phyloP scores from a whole-genome alignment of 352 stramenopile genomes.

The Elongisporangium undulatum region DNA sequence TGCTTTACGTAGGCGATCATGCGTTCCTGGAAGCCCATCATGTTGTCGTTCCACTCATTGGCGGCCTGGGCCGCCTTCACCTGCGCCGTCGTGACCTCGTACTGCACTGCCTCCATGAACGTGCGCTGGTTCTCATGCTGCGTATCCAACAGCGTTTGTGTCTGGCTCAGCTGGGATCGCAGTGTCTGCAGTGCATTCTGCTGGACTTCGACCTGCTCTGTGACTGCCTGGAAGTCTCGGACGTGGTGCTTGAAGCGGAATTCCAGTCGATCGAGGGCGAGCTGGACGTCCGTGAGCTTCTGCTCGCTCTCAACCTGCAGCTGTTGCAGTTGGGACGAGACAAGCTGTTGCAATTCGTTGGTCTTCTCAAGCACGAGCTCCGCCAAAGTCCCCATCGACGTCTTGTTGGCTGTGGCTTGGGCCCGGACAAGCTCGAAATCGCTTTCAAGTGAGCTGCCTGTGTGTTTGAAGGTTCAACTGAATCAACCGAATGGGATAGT shows the following conservation, averaged over 20 bases:
- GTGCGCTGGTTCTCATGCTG: slow-evolving; percentile 42
- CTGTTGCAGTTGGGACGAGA: slow-evolving; percentile 32
- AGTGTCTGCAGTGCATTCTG: slow-evolving; percentile 35
- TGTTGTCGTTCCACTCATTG: slow-evolving; percentile 18
- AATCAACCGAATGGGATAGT: background rate
- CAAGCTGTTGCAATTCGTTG: slow-evolving; percentile 28
- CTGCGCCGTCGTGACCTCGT: slow-evolving; percentile 23
- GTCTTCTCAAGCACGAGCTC: slow-evolving; percentile 49
- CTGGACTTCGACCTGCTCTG: slow-evolving; percentile 41
- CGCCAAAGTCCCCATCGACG: slow-evolving; percentile 29
- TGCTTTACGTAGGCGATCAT: slow-evolving; percentile 46
- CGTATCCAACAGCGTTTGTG: slow-evolving; percentile 35
- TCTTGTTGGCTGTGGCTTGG: slow-evolving; percentile 44
- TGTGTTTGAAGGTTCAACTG: background rate
- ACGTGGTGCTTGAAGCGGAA: slow-evolving; percentile 66
- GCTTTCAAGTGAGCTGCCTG: slow-evolving; percentile 44
- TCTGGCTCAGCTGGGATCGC: slow-evolving; percentile 34
- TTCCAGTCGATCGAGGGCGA: slow-evolving; percentile 52
- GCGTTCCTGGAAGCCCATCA: slow-evolving; percentile 45
- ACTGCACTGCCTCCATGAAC: slow-evolving; percentile 40
- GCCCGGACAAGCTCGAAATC: slow-evolving; percentile 42
- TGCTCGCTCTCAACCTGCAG: slow-evolving; percentile 43
- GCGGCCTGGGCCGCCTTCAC: slow-evolving; percentile 16
- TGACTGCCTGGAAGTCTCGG: slow-evolving; percentile 40
- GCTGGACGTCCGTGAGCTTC: slow-evolving; percentile 34